Base-by-base conservation (phyloP, 371 early-diverging fungal genomes). In the Zopfochytrium polystomum region DNA sequence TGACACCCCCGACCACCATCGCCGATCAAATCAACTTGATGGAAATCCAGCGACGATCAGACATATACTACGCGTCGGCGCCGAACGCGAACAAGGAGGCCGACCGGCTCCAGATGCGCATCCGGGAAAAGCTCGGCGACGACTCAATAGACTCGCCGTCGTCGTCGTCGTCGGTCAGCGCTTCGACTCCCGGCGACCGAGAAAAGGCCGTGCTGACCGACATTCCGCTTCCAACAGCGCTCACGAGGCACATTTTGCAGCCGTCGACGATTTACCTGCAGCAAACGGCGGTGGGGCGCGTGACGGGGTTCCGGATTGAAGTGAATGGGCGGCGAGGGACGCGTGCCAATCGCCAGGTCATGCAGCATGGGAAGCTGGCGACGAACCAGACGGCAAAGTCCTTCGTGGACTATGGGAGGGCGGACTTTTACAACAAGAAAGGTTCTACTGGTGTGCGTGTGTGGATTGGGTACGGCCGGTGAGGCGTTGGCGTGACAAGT, bases 201-300 rank as follows among this genome's bases (percentile, higher is more conserved):
- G n/a, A n/a, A n/a, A 42, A 42, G 20, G 27, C 44, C 0, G 33
- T 38, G 58, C 31, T 70, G 33, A 33, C 46, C 44, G 72, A 77
- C 60, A 22, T 75, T 63, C 63, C 79, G 60, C 62, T 83, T 66
- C 60, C 81, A 66, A 29, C 70, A 64, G 64, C 74, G 58, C 64
- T 84, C 42, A 52, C 48, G 44, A 55, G 71, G 6, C 77, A 74
- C 59, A 65, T 74, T 11, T 43, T 58, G 47, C 44, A 50, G 7
- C 74, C 73, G 1, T 63, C 65, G 1, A 58, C 57, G 30, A 7
- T 64, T 2, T 50, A 67, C 13, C 58, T 44, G 2, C 22, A 27
- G 9, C 51, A 48, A 27, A 44, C 63, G 9, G 15, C 71, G 20
- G 26, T 70, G 20, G 72, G 67, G 13, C 74, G 70, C 48, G 59